phyloP scores from a whole-genome alignment of 345 rosid genomes.

The Citrus cavaleriei region DNA sequence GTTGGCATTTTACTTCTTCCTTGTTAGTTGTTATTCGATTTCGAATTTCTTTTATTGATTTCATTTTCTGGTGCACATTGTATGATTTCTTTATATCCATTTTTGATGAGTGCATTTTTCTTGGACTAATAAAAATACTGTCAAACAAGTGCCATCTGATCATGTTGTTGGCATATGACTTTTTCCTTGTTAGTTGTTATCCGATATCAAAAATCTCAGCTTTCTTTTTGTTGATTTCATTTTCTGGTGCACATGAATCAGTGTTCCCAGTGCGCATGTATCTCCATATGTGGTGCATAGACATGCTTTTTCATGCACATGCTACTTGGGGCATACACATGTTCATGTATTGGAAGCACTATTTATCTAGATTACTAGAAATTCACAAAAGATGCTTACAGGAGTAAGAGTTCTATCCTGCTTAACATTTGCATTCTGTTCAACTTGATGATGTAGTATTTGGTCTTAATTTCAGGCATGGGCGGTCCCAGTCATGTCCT shows the following conservation, averaged over 20 bases:
- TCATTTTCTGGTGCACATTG: neutral
- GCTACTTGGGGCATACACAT: neutral
- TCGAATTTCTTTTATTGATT: neutral
- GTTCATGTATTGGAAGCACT: neutral
- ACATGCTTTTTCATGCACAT: too few species aligned
- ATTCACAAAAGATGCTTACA: neutral
- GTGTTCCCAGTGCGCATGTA: neutral
- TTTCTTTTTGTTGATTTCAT: neutral
- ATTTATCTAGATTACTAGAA: neutral
- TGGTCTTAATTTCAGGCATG: slow-evolving; percentile 40
- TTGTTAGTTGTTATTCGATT: neutral
- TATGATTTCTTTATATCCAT: neutral
- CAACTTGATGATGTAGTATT: neutral
- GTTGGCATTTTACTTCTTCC: neutral
- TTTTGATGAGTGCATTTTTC: neutral
- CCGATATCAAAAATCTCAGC: neutral
- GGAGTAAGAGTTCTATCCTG: neutral
- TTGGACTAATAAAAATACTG: neutral
- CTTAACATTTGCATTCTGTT: neutral
- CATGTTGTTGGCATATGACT: neutral
- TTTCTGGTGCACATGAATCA: neutral
- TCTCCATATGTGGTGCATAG: neutral
- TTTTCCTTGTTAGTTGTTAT: neutral
- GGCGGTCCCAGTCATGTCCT: slow-evolving; percentile 74
- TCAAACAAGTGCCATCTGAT: neutral